phyloP scores from a whole-genome alignment of 306 rosid species.

The Abrus precatorius region DNA sequence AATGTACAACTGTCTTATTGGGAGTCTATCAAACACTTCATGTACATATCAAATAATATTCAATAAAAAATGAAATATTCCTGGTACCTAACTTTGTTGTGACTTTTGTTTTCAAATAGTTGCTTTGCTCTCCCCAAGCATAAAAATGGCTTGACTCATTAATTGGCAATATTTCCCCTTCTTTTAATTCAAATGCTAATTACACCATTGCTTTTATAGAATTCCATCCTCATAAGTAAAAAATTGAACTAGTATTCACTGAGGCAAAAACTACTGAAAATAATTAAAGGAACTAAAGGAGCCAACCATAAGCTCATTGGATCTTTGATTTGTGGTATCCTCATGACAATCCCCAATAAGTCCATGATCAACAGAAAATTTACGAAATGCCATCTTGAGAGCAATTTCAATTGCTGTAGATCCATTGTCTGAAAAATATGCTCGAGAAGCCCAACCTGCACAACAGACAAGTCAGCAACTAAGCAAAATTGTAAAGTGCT shows the following conservation, averaged over 20 bases:
- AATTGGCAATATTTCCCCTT: conserved; percentile 2
- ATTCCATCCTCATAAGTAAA: conserved; percentile 21
- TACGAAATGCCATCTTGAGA: conserved; percentile 97
- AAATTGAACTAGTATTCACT: conserved; percentile 3
- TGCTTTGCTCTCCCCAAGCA: conserved; percentile 8
- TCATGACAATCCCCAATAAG: conserved; percentile 54
- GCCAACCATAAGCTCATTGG: conserved; percentile 74
- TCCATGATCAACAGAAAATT: conserved; percentile 78
- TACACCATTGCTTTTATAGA: conserved; percentile 18
- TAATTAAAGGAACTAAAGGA: conserved; percentile 45
- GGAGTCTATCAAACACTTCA: background rate
- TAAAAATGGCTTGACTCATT: conserved; percentile 1
- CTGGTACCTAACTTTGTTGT: conserved; percentile 16
- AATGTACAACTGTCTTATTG: too few relatives aligned
- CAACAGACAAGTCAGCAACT: background rate
- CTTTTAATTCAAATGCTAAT: conserved; percentile 34
- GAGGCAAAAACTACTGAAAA: conserved; percentile 32
- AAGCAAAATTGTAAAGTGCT: conserved; percentile 30
- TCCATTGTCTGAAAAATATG: conserved; percentile 92
- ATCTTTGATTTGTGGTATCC: conserved; percentile 57
- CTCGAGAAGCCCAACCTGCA: conserved; percentile 95
- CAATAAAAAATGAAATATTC: conserved; percentile 31
- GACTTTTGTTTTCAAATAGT: conserved; percentile 13
- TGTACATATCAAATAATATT: conserved; percentile 2
- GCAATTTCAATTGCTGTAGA: conserved; percentile 99